Conservation (phyloP, 2,329 filamentous ascomycete genomes). For the Trichoderma sp. region DNA sequence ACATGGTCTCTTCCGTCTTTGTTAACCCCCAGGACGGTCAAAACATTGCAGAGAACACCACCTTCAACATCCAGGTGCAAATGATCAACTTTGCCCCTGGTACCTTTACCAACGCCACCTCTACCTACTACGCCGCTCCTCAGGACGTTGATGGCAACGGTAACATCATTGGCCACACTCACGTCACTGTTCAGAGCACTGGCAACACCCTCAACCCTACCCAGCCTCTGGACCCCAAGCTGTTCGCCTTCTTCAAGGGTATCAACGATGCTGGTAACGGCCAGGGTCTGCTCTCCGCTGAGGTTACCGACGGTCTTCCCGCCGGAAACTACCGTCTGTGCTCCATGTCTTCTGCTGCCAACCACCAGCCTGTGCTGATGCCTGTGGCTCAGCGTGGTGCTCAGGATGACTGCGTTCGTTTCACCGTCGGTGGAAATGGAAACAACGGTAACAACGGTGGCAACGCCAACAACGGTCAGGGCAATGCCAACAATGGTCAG, state of each 20-base stretch:
- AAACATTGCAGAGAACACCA: constrained; percentile 46
- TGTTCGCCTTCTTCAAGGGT: constrained; percentile 67
- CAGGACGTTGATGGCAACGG: constrained; percentile 53
- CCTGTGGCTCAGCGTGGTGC: constrained; percentile 66
- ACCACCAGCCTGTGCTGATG: constrained; percentile 68
- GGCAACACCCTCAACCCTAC: constrained; percentile 53
- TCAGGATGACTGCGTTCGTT: constrained; percentile 65
- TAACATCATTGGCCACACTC: constrained; percentile 59
- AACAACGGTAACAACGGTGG: constrained; percentile 22
- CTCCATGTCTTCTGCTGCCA: constrained; percentile 63
- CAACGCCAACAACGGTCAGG: constrained; percentile 10
- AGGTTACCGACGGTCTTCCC: constrained; percentile 59
- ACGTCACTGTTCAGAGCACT: constrained; percentile 59
- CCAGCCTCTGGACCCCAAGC: constrained; percentile 52
- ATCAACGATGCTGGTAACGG: constrained; percentile 63
- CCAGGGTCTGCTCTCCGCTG: constrained; percentile 53
- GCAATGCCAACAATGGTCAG: not conserved
- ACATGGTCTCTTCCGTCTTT: constrained; percentile 61
- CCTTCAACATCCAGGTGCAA: constrained; percentile 57
- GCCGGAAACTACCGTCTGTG: constrained; percentile 66
- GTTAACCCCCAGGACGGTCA: constrained; percentile 54
- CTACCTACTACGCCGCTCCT: constrained; percentile 62
- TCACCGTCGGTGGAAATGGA: constrained; percentile 48
- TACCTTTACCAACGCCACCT: constrained; percentile 61
- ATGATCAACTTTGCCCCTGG: constrained; percentile 56